Evolutionary conservation across 257 asterid genomes (phyloP).

Genomic region (Pogostemon cablin): DNA sequence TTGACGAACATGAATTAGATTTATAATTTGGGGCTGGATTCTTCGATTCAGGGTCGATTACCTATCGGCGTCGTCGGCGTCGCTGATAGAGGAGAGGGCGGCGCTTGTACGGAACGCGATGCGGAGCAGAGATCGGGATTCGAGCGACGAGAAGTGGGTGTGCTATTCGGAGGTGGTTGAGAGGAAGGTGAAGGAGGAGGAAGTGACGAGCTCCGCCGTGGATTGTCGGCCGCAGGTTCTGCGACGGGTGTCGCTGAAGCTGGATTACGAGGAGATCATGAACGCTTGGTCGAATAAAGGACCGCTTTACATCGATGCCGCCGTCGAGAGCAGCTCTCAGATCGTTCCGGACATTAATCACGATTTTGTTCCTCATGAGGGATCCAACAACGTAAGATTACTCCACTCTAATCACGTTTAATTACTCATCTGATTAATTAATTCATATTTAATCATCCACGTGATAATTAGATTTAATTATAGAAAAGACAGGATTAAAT

Average conservation of each 20-base stretch:
- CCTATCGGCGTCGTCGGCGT: slow-evolving; percentile 49
- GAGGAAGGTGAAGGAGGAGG: slow-evolving; percentile 76
- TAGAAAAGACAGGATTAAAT: not conserved
- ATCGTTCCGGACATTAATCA: slow-evolving; percentile 69
- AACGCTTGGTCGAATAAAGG: slow-evolving; percentile 89
- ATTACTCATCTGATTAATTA: slow-evolving; percentile 1
- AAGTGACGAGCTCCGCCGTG: slow-evolving; percentile 76
- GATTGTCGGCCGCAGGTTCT: slow-evolving; percentile 37
- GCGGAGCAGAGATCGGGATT: slow-evolving; percentile 66
- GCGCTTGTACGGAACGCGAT: slow-evolving; percentile 81
- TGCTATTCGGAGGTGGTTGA: slow-evolving; percentile 86
- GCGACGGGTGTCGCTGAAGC: slow-evolving; percentile 65
- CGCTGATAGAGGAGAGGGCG: slow-evolving; percentile 48
- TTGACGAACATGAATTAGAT: not conserved
- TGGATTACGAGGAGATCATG: slow-evolving; percentile 80
- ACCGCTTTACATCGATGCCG: slow-evolving; percentile 56
- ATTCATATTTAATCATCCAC: not conserved
- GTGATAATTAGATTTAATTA: not conserved
- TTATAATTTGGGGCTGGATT: too few relatives aligned
- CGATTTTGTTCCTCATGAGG: slow-evolving; percentile 39
- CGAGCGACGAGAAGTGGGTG: slow-evolving; percentile 86
- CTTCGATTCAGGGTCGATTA: slow-evolving; percentile 36
- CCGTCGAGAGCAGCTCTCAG: slow-evolving; percentile 48
- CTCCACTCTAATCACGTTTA: not conserved
- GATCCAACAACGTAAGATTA: slow-evolving; percentile 43